phyloP scores from a whole-genome alignment of 768 basidiomycete species.

The Sporobolomyces phaffii region DNA sequence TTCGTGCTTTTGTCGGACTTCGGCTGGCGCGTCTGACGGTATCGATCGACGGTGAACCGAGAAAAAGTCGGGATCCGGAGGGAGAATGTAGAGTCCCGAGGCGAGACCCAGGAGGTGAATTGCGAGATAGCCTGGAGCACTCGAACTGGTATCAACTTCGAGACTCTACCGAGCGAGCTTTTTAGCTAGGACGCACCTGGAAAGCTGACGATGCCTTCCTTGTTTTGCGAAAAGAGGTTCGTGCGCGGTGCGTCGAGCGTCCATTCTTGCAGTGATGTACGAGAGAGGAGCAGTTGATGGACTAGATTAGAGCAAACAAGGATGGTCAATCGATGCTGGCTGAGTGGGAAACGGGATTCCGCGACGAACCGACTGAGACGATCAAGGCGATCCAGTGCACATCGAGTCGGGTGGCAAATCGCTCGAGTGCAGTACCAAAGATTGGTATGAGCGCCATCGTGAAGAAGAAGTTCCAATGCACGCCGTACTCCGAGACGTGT shows the following conservation, averaged over 20 bases:
- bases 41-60: not conserved
- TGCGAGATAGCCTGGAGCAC: slow-evolving; percentile 68
- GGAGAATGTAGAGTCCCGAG: slow-evolving; percentile 71
- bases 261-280: slow-evolving; percentile 57
- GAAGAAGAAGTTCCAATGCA: slow-evolving; percentile 98
- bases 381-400: slow-evolving; percentile 15
- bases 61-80: slow-evolving; percentile 50
- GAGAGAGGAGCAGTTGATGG: slow-evolving; percentile 64
- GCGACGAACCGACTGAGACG: slow-evolving; percentile 19
- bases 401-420: slow-evolving; percentile 1
- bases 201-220: slow-evolving; percentile 82
- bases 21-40: slow-evolving; percentile 46
- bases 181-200: slow-evolving; percentile 53
- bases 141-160: not conserved
- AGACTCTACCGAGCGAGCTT: no score
- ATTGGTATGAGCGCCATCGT: slow-evolving; percentile 72
- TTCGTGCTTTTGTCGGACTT: not conserved
- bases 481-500: slow-evolving; percentile 91
- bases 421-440: slow-evolving; percentile 24
- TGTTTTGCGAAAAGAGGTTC: slow-evolving; percentile 69
- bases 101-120: slow-evolving; percentile 81
- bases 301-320: slow-evolving; percentile 49
- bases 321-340: no score
- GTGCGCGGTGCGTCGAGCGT: slow-evolving; percentile 62
- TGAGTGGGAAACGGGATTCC: not conserved